Conservation (phyloP, 352 stramenopile species). For the Phytophthora citrophthora region DNA sequence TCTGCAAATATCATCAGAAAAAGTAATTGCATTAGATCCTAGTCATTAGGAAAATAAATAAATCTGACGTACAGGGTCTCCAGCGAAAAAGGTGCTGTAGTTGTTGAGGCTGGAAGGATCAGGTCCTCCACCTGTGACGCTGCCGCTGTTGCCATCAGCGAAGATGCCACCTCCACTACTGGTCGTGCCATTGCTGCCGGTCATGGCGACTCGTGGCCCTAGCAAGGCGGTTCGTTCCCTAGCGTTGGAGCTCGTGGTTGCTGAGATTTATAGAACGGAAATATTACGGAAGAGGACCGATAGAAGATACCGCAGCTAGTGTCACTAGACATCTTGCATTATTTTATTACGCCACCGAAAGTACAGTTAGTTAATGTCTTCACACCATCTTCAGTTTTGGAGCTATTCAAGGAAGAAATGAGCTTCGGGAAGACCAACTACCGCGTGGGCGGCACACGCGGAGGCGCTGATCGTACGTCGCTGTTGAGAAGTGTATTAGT, state of each 20-base stretch:
- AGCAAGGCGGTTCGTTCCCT: conserved; percentile 14
- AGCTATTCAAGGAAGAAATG: conserved; percentile 41
- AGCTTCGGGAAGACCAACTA: conserved; percentile 90
- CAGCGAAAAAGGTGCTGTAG: conserved; percentile 75
- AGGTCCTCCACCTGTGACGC: conserved; percentile 36
- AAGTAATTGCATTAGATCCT: not conserved
- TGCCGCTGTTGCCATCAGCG: conserved; percentile 24
- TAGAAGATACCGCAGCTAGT: conserved; percentile 18
- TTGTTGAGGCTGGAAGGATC: conserved; percentile 52
- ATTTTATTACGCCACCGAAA: not conserved
- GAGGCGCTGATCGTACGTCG: conserved; percentile 85
- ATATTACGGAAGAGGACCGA: conserved; percentile 3
- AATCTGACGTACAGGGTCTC: conserved; percentile 54
- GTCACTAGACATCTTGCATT: not conserved
- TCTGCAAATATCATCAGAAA: conserved; percentile 32
- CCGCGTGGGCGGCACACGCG: conserved; percentile 84
- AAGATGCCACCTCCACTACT: conserved; percentile 36
- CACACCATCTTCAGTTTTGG: conserved; percentile 11
- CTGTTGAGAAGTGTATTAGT: not conserved
- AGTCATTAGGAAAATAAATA: not conserved
- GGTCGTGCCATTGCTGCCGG: conserved; percentile 38
- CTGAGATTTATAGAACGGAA: conserved; percentile 25
- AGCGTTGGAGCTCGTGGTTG: conserved; percentile 11
- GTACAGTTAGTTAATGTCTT: not conserved
- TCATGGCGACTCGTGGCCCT: conserved; percentile 29